Evolutionary conservation across 192 early-diverging fungal species (phyloP).

Genomic region (Cladochytrium replicatum): DNA sequence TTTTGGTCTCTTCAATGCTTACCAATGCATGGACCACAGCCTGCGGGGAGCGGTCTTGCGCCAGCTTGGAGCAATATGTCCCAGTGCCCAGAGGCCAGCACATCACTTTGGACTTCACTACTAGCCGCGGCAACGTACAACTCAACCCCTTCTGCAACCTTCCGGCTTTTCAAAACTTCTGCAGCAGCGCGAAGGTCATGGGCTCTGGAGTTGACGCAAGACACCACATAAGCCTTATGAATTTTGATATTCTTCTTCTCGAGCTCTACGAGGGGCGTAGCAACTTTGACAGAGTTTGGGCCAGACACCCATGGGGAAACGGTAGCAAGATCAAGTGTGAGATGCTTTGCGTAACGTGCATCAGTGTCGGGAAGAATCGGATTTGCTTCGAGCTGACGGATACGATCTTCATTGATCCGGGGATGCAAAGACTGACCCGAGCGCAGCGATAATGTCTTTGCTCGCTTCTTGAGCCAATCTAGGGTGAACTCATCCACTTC

Average conservation of each 20-base stretch:
- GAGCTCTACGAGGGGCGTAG: conserved; percentile 66
- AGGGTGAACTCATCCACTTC: conserved; percentile 76
- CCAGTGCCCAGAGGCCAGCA: conserved; percentile 80
- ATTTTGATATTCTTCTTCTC: conserved; percentile 67
- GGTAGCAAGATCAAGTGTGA: conserved; percentile 80
- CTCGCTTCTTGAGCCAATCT: conserved; percentile 60
- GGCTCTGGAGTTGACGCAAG: conserved; percentile 90
- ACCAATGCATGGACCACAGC: conserved; percentile 95
- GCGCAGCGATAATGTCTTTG: conserved; percentile 36
- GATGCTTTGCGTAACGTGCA: conserved; percentile 72
- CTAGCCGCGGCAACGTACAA: conserved; percentile 95
- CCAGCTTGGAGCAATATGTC: conserved; percentile 75
- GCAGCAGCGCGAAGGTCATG: conserved; percentile 85
- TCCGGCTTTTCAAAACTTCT: conserved; percentile 50
- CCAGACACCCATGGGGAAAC: conserved; percentile 84
- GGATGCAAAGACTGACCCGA: conserved; percentile 24
- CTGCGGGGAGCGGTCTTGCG: conserved; percentile 79
- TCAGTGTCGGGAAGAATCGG: conserved; percentile 27
- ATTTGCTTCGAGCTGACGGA: conserved; percentile 15
- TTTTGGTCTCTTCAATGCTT: background rate
- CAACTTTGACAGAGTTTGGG: conserved; percentile 93
- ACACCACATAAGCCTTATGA: conserved; percentile 94
- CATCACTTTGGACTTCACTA: conserved; percentile 83
- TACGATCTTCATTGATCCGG: conserved; percentile 29
- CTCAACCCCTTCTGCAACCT: conserved; percentile 69